Percentiles rank a stretch among this genome's conserved stretches.
These are phyloP conservation scores for Fraxinus quadrangulata DNA, from an alignment of 257 asterid species.

Conservation along the genomic window DNA sequence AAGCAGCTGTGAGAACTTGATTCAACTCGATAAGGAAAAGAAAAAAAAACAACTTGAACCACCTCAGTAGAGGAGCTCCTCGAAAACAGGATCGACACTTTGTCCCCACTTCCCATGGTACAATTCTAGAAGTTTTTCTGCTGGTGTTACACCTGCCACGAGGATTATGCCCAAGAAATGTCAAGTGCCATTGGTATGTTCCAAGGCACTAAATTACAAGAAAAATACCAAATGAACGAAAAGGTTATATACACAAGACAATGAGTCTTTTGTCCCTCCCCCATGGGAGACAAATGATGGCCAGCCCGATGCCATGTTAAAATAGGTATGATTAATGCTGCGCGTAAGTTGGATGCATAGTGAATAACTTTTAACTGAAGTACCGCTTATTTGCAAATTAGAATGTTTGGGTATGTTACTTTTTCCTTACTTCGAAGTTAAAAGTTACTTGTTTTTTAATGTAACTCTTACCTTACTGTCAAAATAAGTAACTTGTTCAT, in stretches of 20 bases:
- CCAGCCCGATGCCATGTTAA: background rate
- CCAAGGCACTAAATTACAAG: background rate
- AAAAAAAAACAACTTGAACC: conserved; percentile 10
- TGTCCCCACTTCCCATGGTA: conserved; percentile 94
- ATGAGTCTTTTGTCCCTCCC: background rate
- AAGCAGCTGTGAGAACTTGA: background rate
- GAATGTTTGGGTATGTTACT: background rate
- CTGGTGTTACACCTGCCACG: conserved; percentile 79
- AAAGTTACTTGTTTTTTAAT: background rate
- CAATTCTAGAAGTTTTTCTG: conserved; percentile 82
- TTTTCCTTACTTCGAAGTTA: background rate
- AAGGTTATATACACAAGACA: background rate
- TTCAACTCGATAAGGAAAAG: background rate
- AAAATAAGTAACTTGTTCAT: background rate
- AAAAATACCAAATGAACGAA: background rate
- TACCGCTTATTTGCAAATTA: too few species aligned
- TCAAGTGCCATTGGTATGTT: background rate
- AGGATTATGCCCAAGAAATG: conserved; percentile 5
- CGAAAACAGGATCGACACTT: conserved; percentile 76
- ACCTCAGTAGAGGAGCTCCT: conserved; percentile 78
- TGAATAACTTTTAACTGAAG: background rate
- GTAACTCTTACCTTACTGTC: background rate
- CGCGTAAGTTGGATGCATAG: background rate
- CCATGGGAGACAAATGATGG: background rate
- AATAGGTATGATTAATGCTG: background rate